phyloP scores from a whole-genome alignment of 1,284 basidiomycete genomes.

The Cutaneotrichosporon mucoides region DNA sequence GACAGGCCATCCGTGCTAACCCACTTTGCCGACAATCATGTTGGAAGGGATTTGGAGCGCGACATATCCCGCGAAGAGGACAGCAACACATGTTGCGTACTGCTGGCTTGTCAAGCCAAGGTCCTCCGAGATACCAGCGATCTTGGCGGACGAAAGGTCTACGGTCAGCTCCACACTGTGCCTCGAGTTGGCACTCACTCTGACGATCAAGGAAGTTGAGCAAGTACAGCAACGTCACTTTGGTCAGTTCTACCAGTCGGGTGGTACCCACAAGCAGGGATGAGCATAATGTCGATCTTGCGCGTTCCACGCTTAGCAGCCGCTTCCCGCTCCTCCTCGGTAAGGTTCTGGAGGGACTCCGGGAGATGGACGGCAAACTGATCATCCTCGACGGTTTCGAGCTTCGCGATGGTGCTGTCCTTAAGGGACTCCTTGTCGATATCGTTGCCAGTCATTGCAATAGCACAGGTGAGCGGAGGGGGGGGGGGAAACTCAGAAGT shows the following conservation, averaged over 20 bases:
- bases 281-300: conserved; percentile 38
- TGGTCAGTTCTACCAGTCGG: too few relatives aligned
- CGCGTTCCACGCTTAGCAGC: conserved; percentile 29
- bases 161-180: too few relatives aligned
- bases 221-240: background rate
- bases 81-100: conserved; percentile 45
- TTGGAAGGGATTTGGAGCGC: conserved; percentile 39
- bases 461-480: too few relatives aligned
- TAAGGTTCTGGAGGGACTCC: conserved; percentile 26
- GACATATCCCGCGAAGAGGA: conserved; percentile 47
- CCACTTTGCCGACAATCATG: conserved; percentile 26
- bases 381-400: background rate
- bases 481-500: too few relatives aligned
- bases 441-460: too few relatives aligned
- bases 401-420: too few relatives aligned
- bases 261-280: background rate
- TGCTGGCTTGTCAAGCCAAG: conserved; percentile 32
- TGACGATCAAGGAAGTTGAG: background rate
- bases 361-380: conserved; percentile 23
- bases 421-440: background rate
- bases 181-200: background rate
- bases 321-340: conserved; percentile 25
- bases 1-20: too few relatives aligned
- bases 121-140: conserved; percentile 30
- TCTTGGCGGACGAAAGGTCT: conserved; percentile 29